Conservation (phyloP, 1,139 yeast species). For the Lodderomyces theae region DNA sequence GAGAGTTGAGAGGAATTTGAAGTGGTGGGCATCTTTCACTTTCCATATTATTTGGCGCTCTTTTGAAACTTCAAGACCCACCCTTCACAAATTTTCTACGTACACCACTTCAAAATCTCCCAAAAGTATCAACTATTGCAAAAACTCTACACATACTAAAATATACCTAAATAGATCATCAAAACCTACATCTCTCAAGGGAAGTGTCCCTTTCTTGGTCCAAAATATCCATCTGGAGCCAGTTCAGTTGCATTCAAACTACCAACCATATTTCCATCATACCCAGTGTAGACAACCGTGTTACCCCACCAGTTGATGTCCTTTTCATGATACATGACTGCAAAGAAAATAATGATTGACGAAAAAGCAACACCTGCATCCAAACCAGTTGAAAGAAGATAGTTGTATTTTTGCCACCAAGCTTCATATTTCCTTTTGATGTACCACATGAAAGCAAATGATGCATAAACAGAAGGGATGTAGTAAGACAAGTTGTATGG, state of each 20-base stretch:
- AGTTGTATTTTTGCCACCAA: slow-evolving; percentile 61
- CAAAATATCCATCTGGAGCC: slow-evolving; percentile 46
- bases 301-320: slow-evolving; percentile 59
- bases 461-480: slow-evolving; percentile 40
- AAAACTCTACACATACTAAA: not conserved
- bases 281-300: slow-evolving; percentile 37
- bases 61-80: no score
- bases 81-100: no score
- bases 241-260: slow-evolving; percentile 19
- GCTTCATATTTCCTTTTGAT: slow-evolving; percentile 40
- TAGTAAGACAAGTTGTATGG: slow-evolving; percentile 52
- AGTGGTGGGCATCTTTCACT: no score
- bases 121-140: not conserved
- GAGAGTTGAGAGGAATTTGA: no score
- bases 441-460: slow-evolving; percentile 44
- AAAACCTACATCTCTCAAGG: slow-evolving; percentile 20
- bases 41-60: no score
- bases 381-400: slow-evolving; percentile 49
- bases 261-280: slow-evolving; percentile 32
- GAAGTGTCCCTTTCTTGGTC: slow-evolving; percentile 38
- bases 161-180: not conserved
- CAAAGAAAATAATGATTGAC: slow-evolving; percentile 51
- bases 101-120: no score
- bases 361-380: slow-evolving; percentile 53
- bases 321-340: slow-evolving; percentile 44